A percentile compares a stretch with the other conserved stretches of the same genome.
These are phyloP conservation scores for Citropsis articulata DNA, from an alignment of 345 rosid species.

Conservation along the genomic window DNA sequence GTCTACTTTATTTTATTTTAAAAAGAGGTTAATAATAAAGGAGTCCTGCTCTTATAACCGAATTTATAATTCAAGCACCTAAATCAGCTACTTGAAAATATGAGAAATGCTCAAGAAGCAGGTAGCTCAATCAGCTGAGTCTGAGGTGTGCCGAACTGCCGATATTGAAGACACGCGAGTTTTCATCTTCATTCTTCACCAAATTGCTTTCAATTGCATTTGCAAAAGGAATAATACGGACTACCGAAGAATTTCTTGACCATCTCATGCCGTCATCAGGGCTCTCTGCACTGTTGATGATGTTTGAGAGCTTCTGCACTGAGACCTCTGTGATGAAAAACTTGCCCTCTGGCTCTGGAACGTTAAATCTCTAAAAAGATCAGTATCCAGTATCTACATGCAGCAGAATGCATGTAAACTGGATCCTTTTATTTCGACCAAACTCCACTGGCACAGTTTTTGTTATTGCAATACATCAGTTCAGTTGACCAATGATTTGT, in stretches of 20 bases:
- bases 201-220: background rate
- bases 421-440: constrained; percentile 65
- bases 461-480: constrained; percentile 49
- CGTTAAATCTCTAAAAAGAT: constrained; percentile 71
- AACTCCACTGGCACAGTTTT: constrained; percentile 67
- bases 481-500: background rate
- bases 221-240: background rate
- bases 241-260: constrained; percentile 81
- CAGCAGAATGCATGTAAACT: constrained; percentile 62
- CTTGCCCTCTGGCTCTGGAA: constrained; percentile 55
- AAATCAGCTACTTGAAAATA: too few species aligned
- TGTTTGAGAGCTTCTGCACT: constrained; percentile 63
- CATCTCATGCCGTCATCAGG: constrained; percentile 87
- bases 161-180: background rate
- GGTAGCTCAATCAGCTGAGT: background rate
- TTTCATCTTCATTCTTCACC: background rate
- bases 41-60: too few species aligned
- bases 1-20: too few species aligned
- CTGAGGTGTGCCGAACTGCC: background rate
- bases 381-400: constrained; percentile 97
- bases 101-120: background rate
- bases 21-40: too few species aligned
- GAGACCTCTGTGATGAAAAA: constrained; percentile 80
- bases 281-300: constrained; percentile 57
- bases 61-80: too few species aligned